Evolutionary conservation across 78 protist species (phyloP), one percentile per base, ranked within the genome.

Genomic region (Tieghemostelium lacteum): DNA sequence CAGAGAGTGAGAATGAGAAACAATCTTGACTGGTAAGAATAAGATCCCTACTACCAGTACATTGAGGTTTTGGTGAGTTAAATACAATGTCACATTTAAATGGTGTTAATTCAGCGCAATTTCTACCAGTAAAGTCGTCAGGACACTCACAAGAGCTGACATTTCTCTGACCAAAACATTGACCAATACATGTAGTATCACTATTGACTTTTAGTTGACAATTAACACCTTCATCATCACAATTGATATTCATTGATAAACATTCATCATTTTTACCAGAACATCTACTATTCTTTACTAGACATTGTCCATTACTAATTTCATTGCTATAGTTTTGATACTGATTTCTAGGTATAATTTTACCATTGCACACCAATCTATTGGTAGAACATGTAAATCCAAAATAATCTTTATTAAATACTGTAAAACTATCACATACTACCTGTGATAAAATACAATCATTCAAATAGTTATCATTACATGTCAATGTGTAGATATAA

Each of bases 241-340:
- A 10, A 45, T 10, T 42, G 16, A 29, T 42, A 42, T 67, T 42
- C n/a, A 0, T 26, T 40, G 28, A 12, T 20, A n/a, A n/a, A n/a
- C n/a, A n/a, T 19, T 16, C 24, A 24, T 49, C 80, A 36, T 4
- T 57, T 0, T 36, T n/a, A 26, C 39, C 0, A 2, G 29, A 5
- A 57, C 89, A 83, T 39, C 70, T 70, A 7, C 36, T 7, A 0
- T 24, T 40, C 55, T 69, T 42, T 31, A 69, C 31, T 3, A 2
- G 2, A 60, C 89, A 83, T 29, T 69, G n/a, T n/a, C 89, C 89
- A 69, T 69, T 83, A 3, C 37, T 34, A 31, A 83, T 83, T 14
- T 71, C 58, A 16, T 45, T 22, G n/a, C n/a, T 26, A 20, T 67
- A 69, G 52, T 66, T 29, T 26, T 29, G 17, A 42, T 24, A 83